A percentile compares a stretch with the other conserved stretches of the same genome.
phyloP scores from a whole-genome alignment of 176 grass and related monocot species.

The Pontederia paniculata region DNA sequence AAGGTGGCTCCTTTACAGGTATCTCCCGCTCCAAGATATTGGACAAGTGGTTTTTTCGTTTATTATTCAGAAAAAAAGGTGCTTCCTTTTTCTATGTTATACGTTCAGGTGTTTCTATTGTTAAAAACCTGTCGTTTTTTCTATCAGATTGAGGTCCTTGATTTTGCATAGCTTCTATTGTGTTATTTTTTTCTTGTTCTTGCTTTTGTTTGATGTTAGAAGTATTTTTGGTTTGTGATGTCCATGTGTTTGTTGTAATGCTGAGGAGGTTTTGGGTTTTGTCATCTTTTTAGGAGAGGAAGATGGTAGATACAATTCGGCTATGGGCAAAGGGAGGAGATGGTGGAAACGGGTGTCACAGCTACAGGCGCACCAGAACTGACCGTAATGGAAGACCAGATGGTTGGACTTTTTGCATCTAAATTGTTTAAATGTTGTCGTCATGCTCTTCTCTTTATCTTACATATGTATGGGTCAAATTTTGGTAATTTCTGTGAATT shows the following conservation, averaged over 20 bases:
- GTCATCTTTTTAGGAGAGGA: constrained; percentile 29
- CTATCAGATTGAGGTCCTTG: background rate
- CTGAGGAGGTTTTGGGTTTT: background rate
- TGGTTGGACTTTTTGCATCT: constrained; percentile 22
- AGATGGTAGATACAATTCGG: constrained; percentile 56
- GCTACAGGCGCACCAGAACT: constrained; percentile 37
- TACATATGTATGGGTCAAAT: background rate
- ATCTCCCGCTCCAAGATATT: background rate
- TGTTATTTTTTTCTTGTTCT: background rate
- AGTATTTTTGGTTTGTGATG: background rate
- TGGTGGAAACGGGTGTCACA: constrained; percentile 49
- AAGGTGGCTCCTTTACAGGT: constrained; percentile 49
- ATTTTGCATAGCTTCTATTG: background rate
- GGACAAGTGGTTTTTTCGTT: too few relatives aligned
- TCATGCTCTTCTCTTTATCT: background rate
- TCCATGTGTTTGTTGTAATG: background rate
- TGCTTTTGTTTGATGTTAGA: background rate
- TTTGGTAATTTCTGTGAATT: background rate
- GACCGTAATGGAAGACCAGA: constrained; percentile 40
- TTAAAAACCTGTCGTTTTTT: background rate
- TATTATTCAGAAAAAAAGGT: background rate
- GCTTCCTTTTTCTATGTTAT: background rate
- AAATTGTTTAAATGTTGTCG: background rate
- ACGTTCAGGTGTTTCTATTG: background rate
- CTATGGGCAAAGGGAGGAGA: constrained; percentile 58